Base-by-base conservation (phyloP, 805 yeast genomes). In the Scheffersomyces lignosus region DNA sequence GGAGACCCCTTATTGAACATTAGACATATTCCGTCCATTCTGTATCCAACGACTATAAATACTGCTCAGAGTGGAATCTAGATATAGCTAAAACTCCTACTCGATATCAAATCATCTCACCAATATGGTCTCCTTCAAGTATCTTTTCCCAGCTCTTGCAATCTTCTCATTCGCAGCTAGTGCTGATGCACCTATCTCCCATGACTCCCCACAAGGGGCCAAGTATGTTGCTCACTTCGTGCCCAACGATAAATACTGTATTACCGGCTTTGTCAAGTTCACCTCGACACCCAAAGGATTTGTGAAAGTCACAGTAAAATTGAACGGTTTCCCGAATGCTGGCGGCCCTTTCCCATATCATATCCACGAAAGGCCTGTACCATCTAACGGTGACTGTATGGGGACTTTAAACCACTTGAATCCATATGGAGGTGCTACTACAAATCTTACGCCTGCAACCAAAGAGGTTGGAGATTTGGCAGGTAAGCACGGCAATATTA, bases 331-430 rank as follows among this genome's bases (percentile, higher is more conserved):
- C 45, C 73, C 72, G 7, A 23, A 41, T 12, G 20, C 42, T 3
- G 69, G 69, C 16, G 71, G 70, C 14, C 70, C 71, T 17, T 68
- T 65, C 57, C 37, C 52, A 26, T 68, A 68, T 58, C 71, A 65
- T 44, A 54, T 68, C 40, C 71, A 68, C 48, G 52, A 58, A 35
- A 35, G 40, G 24, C 59, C 67, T 9, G 70, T 68, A 24, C 72
- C 73, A 10, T 25, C 58, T 4, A 49, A 60, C 45, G 61, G 61
- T n/a, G 40, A 41, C 41, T 56, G 61, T 36, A 49, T 57, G 12
- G 71, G 58, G 27, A 64, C 73, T 12, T 39, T 38, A 29, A 55
- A 38, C 18, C 68, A 62, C 52, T 61, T 68, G 43, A 59, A 68
- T 48, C 73, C 73, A 13, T 67, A 52, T 54, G 46, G 52, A 37